These are phyloP conservation scores for Gastrodia elata DNA, from an alignment of 106 monocot species.

Conservation along the genomic window DNA sequence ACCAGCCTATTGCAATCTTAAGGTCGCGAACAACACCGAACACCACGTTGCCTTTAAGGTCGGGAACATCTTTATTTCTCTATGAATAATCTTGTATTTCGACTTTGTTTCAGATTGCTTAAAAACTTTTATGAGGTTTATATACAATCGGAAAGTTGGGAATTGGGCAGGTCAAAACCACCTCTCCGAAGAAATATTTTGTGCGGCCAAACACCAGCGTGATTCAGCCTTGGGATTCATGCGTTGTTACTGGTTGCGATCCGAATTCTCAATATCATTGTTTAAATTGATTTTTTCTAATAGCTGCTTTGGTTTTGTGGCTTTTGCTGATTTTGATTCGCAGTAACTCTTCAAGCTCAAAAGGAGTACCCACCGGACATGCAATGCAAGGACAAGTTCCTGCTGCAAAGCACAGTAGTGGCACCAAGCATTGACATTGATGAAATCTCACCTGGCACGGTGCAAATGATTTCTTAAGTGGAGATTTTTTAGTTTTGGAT, in stretches of 20 bases:
- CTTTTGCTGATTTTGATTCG: neutral
- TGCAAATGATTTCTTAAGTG: conserved; percentile 12
- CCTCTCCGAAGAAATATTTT: conserved; percentile 89
- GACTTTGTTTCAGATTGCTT: conserved; percentile 1
- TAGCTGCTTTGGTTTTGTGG: neutral
- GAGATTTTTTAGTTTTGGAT: conserved; percentile 5
- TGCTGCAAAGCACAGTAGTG: conserved; percentile 80
- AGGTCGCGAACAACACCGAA: conserved; percentile 84
- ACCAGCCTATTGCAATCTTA: conserved; percentile 63
- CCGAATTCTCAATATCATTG: neutral
- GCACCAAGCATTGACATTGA: conserved; percentile 61
- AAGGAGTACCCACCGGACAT: conserved; percentile 59
- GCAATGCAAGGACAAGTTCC: conserved; percentile 94
- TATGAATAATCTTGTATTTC: neutral
- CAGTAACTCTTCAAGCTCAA: conserved; percentile 88
- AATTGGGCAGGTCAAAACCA: conserved; percentile 69
- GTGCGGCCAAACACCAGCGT: conserved; percentile 78
- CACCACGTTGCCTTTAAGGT: conserved; percentile 99
- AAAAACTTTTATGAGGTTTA: neutral
- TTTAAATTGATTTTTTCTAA: neutral
- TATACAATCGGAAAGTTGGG: conserved; percentile 1
- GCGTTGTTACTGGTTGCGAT: conserved; percentile 52
- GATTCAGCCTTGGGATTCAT: conserved; percentile 91
- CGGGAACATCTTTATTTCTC: neutral
- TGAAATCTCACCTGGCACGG: conserved; percentile 69